phyloP scores from a whole-genome alignment of 352 stramenopile genomes.

The Vaucheria bursata region DNA sequence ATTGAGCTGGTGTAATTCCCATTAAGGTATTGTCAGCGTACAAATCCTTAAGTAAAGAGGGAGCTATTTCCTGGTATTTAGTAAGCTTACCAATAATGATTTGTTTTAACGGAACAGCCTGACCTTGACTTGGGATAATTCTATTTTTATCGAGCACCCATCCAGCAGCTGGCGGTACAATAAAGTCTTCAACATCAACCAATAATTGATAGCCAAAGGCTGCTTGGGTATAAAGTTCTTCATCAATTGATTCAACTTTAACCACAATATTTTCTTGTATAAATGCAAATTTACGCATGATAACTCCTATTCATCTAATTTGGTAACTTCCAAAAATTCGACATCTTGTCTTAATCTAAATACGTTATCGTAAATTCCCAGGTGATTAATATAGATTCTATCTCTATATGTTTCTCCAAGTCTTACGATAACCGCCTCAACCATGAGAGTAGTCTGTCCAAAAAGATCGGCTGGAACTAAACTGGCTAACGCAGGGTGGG shows the following conservation, averaged over 20 bases:
- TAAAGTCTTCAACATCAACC: not conserved
- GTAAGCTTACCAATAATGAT: conserved; percentile 5
- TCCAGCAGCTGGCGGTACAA: not conserved
- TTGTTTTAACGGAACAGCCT: not conserved
- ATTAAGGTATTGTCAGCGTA: not conserved
- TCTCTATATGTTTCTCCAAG: not conserved
- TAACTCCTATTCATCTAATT: not conserved
- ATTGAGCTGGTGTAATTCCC: not conserved
- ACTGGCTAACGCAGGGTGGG: not conserved
- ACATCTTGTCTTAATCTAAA: not conserved
- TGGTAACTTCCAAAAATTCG: not conserved
- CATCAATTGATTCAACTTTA: not conserved
- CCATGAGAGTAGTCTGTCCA: not conserved
- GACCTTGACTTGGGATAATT: not conserved
- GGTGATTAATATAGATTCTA: not conserved
- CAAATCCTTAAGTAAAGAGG: not conserved
- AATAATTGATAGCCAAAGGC: not conserved
- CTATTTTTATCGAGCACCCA: conserved; percentile 1
- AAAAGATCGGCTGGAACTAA: not conserved
- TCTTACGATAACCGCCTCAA: not conserved
- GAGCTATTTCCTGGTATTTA: not conserved
- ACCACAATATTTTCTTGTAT: not conserved
- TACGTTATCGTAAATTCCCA: not conserved
- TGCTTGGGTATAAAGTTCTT: not conserved
- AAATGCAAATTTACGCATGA: not conserved